Conservation (phyloP, 2,329 filamentous ascomycete genomes). For the Sordariomycetes sp. region DNA sequence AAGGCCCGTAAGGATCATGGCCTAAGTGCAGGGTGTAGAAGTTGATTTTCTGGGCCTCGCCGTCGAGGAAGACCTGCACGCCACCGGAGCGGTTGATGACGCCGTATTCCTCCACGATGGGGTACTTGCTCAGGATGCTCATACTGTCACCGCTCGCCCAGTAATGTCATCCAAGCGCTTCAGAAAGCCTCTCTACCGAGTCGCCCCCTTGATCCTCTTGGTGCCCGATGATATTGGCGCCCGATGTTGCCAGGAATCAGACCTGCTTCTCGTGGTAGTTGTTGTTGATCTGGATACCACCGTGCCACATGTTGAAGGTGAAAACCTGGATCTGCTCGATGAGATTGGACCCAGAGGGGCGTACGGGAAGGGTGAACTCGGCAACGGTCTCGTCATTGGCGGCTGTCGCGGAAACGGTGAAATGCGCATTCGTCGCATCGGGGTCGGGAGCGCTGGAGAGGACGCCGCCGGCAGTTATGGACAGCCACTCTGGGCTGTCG, state of each 20-base stretch:
- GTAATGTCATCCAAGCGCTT: conserved; percentile 23
- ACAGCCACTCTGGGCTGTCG: conserved; percentile 16
- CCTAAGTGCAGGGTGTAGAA: conserved; percentile 23
- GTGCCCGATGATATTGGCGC: conserved; percentile 21
- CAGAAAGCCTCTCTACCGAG: conserved; percentile 17
- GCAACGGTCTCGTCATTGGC: conserved; percentile 13
- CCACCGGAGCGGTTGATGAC: conserved; percentile 15
- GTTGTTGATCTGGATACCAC: conserved; percentile 19
- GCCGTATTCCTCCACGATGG: conserved; percentile 16
- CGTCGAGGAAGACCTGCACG: conserved; percentile 21
- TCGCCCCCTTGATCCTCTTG: conserved; percentile 18
- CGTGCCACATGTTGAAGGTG: conserved; percentile 25
- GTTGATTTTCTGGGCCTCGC: conserved; percentile 15
- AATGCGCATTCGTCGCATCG: conserved; percentile 8
- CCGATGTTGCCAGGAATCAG: conserved; percentile 16
- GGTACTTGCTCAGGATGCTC: conserved; percentile 23
- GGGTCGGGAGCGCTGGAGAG: conserved; percentile 20
- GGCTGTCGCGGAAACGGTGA: conserved; percentile 15
- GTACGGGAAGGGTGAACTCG: conserved; percentile 18
- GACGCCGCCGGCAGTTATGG: conserved; percentile 16
- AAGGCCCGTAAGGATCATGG: conserved; percentile 25
- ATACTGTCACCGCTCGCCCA: conserved; percentile 18
- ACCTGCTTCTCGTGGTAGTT: conserved; percentile 24
- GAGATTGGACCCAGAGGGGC: conserved; percentile 11
- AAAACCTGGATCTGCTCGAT: conserved; percentile 20